Evolutionary conservation across 1,284 basidiomycete species (phyloP), one percentile per base, ranked within the genome.

Genomic region (Leccinum huronense): DNA sequence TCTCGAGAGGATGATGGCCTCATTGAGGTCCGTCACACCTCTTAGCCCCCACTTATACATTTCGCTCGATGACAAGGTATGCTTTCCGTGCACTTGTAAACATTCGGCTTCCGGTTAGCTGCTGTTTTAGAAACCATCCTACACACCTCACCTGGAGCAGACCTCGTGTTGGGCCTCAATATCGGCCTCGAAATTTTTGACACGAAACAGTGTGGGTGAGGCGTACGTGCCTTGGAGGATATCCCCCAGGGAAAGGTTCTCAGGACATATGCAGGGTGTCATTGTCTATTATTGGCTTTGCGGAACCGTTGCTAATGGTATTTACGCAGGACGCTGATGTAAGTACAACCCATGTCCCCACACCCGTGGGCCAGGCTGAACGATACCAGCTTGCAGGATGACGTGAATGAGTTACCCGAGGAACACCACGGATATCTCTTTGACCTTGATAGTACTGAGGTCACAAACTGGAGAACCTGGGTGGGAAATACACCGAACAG

Each of bases 181-280:
- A 59, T 84, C 19, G 75, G 80, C 3, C 76, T 87, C 9, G 82
- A 86, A 64, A 74, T 87, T 23, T 87, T 87, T 77, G 84, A 86
- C 66, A 87, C 86, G 0, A n/a, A 56, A 6, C 69, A 73, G 10
- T 77, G 78, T 58, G 86, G 86, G 5, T 87, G 84, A 85, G 86
- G 86, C 3, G 86, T 80, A 14, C 77, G 84, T 33, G 65, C 68
- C 16, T 55, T 69, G 60, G 66, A 72, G 0, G 68, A 76, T 31
- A 68, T 89, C 2, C 71, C 72, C 19, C 75, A 64, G 56, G 87
- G 87, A 14, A 86, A 83, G 64, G 83, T 89, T 4, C 64, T 89
- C 30, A 88, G 88, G 2, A 77, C 85, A 14, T 89, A 86, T 69
- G 82, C 87, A 58, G 87, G 87, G 88, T 88, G 70, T 70, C 57